Base-by-base conservation (phyloP, 2,329 filamentous ascomycete species). In the Drechslerella coelobrocha region DNA sequence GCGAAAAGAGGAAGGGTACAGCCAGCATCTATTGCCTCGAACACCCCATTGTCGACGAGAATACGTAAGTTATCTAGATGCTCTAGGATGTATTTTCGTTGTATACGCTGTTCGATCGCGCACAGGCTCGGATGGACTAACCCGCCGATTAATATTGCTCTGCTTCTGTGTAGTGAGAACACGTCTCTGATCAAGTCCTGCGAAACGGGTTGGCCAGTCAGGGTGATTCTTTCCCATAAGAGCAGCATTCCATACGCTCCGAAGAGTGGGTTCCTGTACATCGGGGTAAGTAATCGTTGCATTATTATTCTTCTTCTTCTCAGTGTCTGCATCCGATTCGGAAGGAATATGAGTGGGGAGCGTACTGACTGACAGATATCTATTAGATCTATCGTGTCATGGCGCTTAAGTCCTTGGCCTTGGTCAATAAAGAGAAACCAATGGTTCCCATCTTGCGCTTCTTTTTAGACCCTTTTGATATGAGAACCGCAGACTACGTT, bases 271-370 rank as follows among this genome's bases (percentile, higher is more conserved):
- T 55, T 59, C 17, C 10, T 45, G 12, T 68, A 47, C 17, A 23
- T 50, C 17, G 61, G 61, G 0, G 61, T 66, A 59, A 53, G 61
- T 59, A 8, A 48, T 21, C 17, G 23, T 19, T 19, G 10, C 7
- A 19, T 10, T 19, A 3, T 9, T 9, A 8, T 19, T 48, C 23
- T 7, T 12, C 12, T 7, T 19, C 14, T 8, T 8, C 8, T 37
- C 31, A 8, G 31, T 37, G 31, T n/a, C 31, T 8, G 31, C n/a
- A 37, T n/a, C n/a, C 31, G 31, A 37, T n/a, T 37, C 8, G 31
- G n/a, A 8, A 8, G 31, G 8, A 8, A n/a, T 37, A 37, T 37
- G 8, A n/a, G n/a, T 37, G n/a, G 31, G 8, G 8, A 37, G n/a
- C 31, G 31, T 8, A 8, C 31, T n/a, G n/a, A 14, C 12, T 14